phyloP scores from a whole-genome alignment of 139 green algal species.

The Chlorella vulgaris region DNA sequence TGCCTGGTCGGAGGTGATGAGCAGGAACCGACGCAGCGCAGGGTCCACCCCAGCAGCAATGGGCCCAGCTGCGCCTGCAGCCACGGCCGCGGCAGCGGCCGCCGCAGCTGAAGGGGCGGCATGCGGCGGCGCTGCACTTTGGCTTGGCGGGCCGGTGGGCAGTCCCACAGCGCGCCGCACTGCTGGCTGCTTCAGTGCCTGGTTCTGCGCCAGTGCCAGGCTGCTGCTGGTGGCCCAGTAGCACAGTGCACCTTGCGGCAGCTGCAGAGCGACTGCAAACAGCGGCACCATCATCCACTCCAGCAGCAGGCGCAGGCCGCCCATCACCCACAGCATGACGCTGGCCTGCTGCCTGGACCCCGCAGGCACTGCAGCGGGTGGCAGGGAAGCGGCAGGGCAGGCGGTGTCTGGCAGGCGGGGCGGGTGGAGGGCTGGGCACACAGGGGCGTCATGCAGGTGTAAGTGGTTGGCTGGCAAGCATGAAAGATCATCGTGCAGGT shows the following conservation, averaged over 20 bases:
- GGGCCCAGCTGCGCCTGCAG: background rate
- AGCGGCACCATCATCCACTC: slow-evolving; percentile 56
- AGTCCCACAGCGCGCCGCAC: background rate
- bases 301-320: slow-evolving; percentile 43
- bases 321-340: slow-evolving; percentile 33
- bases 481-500: background rate
- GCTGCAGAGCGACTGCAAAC: slow-evolving; percentile 53
- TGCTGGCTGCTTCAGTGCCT: background rate
- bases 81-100: background rate
- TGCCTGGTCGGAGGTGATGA: slow-evolving; percentile 17
- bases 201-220: slow-evolving; percentile 57
- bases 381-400: background rate
- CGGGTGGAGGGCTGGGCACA: background rate
- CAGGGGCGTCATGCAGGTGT: background rate
- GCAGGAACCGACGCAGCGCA: slow-evolving; percentile 10
- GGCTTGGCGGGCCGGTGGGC: background rate
- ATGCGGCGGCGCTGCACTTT: background rate
- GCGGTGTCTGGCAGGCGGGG: background rate
- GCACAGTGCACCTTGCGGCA: slow-evolving; percentile 74
- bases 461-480: no score
- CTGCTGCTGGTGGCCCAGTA: slow-evolving; percentile 70
- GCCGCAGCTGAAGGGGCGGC: background rate
- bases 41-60: background rate
- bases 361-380: slow-evolving; percentile 2
- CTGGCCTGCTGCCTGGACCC: background rate